Conservation (phyloP, 305 asterid genomes). For the Fraxinus dipetala region DNA sequence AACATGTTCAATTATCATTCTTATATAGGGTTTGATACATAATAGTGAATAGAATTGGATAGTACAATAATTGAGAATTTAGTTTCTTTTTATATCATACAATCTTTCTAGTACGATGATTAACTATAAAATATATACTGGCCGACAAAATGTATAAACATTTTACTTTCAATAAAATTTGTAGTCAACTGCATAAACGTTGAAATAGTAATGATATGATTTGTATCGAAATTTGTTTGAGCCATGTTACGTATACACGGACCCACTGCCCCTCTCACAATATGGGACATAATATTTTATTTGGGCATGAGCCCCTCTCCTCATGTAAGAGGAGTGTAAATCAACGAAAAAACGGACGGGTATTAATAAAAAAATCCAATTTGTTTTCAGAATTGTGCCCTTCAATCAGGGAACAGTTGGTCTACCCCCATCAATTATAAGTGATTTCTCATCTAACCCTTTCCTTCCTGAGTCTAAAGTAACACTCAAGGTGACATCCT, state of each 20-base stretch:
- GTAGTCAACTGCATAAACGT: not conserved
- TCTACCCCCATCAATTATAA: not conserved
- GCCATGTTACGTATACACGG: too few relatives aligned
- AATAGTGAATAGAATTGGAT: not conserved
- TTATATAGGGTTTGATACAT: not conserved
- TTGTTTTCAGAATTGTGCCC: not conserved
- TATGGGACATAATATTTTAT: too few relatives aligned
- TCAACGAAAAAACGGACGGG: too few relatives aligned
- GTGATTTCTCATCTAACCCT: not conserved
- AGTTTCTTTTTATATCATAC: not conserved
- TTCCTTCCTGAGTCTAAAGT: too few relatives aligned
- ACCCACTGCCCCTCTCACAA: too few relatives aligned
- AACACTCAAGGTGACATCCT: too few relatives aligned
- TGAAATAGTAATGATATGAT: not conserved
- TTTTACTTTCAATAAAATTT: not conserved
- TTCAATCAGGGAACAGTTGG: constrained; percentile 11
- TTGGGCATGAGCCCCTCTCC: too few relatives aligned
- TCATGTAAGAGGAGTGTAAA: too few relatives aligned
- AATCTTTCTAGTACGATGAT: not conserved
- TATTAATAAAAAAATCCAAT: too few relatives aligned
- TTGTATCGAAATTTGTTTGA: not conserved
- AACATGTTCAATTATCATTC: too few relatives aligned
- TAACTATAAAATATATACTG: too few relatives aligned
- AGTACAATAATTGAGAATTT: not conserved
- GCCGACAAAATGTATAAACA: too few relatives aligned